A percentile compares a stretch with the other conserved stretches of the same genome.
Conservation (phyloP, 2,329 filamentous ascomycete species). For the Aureobasidium sp. region DNA sequence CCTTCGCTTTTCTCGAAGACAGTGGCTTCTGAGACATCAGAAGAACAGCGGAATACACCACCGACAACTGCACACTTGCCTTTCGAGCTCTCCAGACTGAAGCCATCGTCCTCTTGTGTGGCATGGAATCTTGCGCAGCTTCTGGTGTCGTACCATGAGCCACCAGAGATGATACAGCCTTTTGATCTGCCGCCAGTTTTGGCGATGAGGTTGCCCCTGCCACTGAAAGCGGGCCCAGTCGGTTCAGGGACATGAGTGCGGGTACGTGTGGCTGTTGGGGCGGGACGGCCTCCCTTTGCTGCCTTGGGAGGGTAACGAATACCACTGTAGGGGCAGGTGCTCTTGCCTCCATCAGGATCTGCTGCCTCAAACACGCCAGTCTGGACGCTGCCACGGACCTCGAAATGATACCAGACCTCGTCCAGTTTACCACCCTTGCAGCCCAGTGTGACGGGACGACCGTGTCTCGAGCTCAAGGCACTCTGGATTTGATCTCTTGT, state of each 20-base stretch:
- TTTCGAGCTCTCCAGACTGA: constrained; percentile 53
- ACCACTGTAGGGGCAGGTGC: constrained; percentile 54
- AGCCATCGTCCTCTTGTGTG: constrained; percentile 37
- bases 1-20: constrained; percentile 33
- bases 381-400: constrained; percentile 53
- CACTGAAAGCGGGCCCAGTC: constrained; percentile 43
- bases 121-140: constrained; percentile 62
- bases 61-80: constrained; percentile 51
- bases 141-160: constrained; percentile 61
- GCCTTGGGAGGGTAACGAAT: constrained; percentile 60
- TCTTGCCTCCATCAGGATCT: constrained; percentile 49
- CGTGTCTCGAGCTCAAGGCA: constrained; percentile 48
- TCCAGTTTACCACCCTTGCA: constrained; percentile 44
- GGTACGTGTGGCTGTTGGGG: constrained; percentile 26
- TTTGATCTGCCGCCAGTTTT: constrained; percentile 40
- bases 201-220: constrained; percentile 55
- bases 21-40: constrained; percentile 36
- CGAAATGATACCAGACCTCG: constrained; percentile 58
- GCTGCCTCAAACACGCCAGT: constrained; percentile 54
- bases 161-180: constrained; percentile 62
- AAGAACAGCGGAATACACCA: constrained; percentile 50
- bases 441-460: constrained; percentile 54
- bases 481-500: constrained; percentile 51
- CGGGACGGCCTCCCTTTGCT: constrained; percentile 25
- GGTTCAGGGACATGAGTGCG: constrained; percentile 2